Evolutionary conservation across 1,139 yeast species (phyloP).

Genomic region (Spathaspora sp.): DNA sequence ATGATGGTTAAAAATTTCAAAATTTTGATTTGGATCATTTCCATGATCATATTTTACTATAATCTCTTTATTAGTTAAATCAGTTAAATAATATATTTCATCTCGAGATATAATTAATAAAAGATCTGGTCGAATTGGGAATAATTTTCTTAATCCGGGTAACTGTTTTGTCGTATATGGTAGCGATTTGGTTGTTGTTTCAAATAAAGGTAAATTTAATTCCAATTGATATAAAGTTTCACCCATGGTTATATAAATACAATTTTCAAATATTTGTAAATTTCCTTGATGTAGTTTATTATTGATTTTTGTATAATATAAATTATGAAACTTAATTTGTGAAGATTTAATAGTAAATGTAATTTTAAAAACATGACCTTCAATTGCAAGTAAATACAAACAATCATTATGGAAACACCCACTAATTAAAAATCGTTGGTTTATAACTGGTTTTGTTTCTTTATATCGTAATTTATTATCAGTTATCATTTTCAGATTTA

Average conservation of each 20-base stretch:
- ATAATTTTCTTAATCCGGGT: neutral
- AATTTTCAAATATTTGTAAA: neutral
- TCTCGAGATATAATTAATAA: slow-evolving; percentile 3
- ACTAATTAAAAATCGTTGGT: neutral
- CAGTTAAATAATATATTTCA: neutral
- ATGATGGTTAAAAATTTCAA: slow-evolving; percentile 12
- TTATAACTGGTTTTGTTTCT: neutral
- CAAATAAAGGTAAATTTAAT: neutral
- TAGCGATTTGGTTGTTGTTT: neutral
- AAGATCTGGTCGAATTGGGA: neutral
- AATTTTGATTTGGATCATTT: slow-evolving; percentile 13
- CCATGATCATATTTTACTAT: slow-evolving; percentile 9
- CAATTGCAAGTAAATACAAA: neutral
- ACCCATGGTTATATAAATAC: neutral
- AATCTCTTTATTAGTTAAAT: neutral
- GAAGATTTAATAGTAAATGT: neutral
- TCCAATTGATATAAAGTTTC: neutral
- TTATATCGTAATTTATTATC: neutral
- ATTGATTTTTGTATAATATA: neutral
- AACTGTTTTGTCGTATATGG: neutral
- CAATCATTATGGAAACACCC: neutral
- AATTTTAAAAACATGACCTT: neutral
- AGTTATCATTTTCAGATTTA: neutral
- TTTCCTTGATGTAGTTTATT: neutral
- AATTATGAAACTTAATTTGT: neutral